Evolutionary conservation across 2,329 filamentous ascomycete genomes (phyloP), one percentile per base, ranked within the genome.

Genomic region (Xylaria hypoxylon): DNA sequence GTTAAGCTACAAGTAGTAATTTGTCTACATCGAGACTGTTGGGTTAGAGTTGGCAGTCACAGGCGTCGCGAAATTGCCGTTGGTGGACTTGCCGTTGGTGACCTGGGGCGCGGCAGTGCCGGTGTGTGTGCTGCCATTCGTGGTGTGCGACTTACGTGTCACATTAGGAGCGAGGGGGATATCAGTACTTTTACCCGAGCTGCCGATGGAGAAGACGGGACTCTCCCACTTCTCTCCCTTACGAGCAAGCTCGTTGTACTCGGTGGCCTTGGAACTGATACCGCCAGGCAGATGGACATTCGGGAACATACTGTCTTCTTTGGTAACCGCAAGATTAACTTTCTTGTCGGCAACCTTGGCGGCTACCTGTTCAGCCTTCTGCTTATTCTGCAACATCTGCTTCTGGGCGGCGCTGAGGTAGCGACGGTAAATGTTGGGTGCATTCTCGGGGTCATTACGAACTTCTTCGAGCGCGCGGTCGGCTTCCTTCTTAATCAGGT

Each of bases 171-270:
- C 81, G n/a, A 75, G 77, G 1, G 94, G 94, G 48, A 97, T 85
- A 74, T 91, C 87, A 26, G 81, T 85, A 47, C 92, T 93, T 80
- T 90, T 89, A 62, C 87, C 84, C 11, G 94, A 94, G 48, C 82
- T 86, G 53, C 96, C 95, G 73, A 98, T 91, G 67, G 89, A 90
- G 84, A 99, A 99, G 75, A 99, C 89, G 10, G 95, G 93, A 68
- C 92, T 96, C 84, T 97, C 91, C 96, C 96, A 99, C 79, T 89
- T 90, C 62, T 97, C 92, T 59, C 96, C 96, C 87, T 96, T 93
- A 72, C 84, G 85, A 8, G 95, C 93, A 64, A 97, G 86, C 24
- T 97, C 89, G 82, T 89, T 93, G 86, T 96, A 98, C 80, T 97
- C 93, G 26, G 93, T 96, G 10, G 95, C 94, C 87, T 97, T 97